phyloP scores from a whole-genome alignment of 2,329 filamentous ascomycete genomes.

The Aspergillus intermedius region DNA sequence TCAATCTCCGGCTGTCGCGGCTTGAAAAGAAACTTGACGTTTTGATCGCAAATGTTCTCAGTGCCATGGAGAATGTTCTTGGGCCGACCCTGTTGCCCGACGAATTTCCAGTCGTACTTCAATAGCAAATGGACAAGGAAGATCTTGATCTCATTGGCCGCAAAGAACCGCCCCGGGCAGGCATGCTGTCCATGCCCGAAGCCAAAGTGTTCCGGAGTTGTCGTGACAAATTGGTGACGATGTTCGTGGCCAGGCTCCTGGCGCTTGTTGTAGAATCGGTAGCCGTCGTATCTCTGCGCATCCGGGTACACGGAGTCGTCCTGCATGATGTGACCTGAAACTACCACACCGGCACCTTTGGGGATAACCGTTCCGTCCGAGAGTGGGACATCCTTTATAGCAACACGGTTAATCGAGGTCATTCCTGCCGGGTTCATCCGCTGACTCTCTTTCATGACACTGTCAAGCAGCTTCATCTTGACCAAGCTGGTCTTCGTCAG shows the following conservation, averaged over 20 bases:
- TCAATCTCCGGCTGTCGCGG: slow-evolving; percentile 20
- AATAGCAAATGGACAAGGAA: slow-evolving; percentile 46
- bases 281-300: slow-evolving; percentile 26
- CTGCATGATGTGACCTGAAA: slow-evolving; percentile 21
- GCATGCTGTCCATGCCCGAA: slow-evolving; percentile 35
- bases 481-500: slow-evolving; percentile 25
- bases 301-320: slow-evolving; percentile 24
- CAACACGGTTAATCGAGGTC: slow-evolving; percentile 20
- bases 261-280: slow-evolving; percentile 28
- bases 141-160: slow-evolving; percentile 52
- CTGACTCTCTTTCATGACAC: slow-evolving; percentile 30
- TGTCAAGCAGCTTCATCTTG: slow-evolving; percentile 31
- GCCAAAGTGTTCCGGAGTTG: slow-evolving; percentile 21
- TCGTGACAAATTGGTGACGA: slow-evolving; percentile 24
- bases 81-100: slow-evolving; percentile 31
- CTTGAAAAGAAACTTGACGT: slow-evolving; percentile 20
- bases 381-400: slow-evolving; percentile 16
- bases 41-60: slow-evolving; percentile 33
- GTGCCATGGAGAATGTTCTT: slow-evolving; percentile 41
- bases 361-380: slow-evolving; percentile 26
- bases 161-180: slow-evolving; percentile 52
- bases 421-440: slow-evolving; percentile 20
- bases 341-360: slow-evolving; percentile 17
- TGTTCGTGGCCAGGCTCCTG: slow-evolving; percentile 25
- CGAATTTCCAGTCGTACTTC: slow-evolving; percentile 48